These are phyloP conservation scores for Endocarpon pusillum DNA, from an alignment of 495 filamentous ascomycete species.

Conservation along the genomic window DNA sequence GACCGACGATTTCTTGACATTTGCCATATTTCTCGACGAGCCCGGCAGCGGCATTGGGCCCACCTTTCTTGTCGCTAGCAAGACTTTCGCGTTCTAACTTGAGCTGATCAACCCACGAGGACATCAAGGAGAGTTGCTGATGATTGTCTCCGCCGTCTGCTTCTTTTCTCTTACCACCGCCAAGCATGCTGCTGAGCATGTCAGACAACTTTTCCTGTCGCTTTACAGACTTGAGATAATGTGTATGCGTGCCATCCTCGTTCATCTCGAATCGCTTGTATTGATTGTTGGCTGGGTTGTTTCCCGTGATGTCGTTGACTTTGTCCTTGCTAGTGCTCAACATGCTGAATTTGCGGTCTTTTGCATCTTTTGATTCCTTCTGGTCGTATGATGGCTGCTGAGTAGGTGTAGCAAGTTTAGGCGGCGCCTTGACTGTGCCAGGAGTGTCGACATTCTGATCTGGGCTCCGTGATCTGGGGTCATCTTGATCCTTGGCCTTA, in stretches of 20 bases:
- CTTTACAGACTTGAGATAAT: constrained; percentile 70
- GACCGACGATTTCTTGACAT: constrained; percentile 95
- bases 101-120: constrained; percentile 88
- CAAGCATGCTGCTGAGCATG: constrained; percentile 71
- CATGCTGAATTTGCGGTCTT: constrained; percentile 23
- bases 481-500: constrained; percentile 15
- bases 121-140: constrained; percentile 81
- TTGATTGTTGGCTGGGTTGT: constrained; percentile 14
- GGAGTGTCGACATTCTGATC: constrained; percentile 22
- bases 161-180: constrained; percentile 50
- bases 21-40: constrained; percentile 96
- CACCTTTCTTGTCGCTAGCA: constrained; percentile 58
- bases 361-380: constrained; percentile 16
- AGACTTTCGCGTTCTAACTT: constrained; percentile 70
- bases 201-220: constrained; percentile 92
- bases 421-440: constrained; percentile 25
- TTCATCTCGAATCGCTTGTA: constrained; percentile 43
- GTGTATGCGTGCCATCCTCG: constrained; percentile 58
- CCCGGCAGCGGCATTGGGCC: constrained; percentile 58
- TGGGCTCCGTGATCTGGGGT: constrained; percentile 17
- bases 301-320: constrained; percentile 16
- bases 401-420: constrained; percentile 17
- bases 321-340: constrained; percentile 27
- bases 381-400: constrained; percentile 21
- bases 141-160: constrained; percentile 48